These are phyloP conservation scores for Diophrys appendiculata DNA, from an alignment of 73 alveolate genomes.

Conservation along the genomic window DNA sequence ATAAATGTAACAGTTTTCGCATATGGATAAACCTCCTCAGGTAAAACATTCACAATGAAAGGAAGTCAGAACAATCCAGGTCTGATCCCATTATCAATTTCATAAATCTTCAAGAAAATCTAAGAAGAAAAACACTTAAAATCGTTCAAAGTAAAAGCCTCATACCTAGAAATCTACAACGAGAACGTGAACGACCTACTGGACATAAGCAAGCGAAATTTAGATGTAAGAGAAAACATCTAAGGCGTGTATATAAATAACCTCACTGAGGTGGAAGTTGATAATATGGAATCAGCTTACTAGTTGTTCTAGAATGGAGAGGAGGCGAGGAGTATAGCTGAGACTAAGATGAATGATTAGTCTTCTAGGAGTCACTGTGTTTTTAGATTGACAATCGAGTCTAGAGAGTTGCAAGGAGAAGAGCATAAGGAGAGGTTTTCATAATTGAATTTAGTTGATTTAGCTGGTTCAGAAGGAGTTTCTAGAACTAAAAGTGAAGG, in stretches of 20 bases:
- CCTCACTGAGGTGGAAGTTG: slow-evolving; percentile 41
- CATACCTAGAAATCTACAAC: slow-evolving; percentile 71
- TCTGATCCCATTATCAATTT: slow-evolving; percentile 74
- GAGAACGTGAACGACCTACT: slow-evolving; percentile 89
- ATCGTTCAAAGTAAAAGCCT: slow-evolving; percentile 1
- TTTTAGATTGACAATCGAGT: slow-evolving; percentile 65
- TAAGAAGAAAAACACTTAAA: background rate
- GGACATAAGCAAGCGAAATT: slow-evolving; percentile 65
- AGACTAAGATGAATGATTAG: slow-evolving; percentile 78
- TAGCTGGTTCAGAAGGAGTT: slow-evolving; percentile 88
- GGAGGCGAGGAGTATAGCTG: slow-evolving; percentile 76
- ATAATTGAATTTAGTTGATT: slow-evolving; percentile 76
- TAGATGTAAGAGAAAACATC: slow-evolving; percentile 78
- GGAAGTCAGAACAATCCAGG: slow-evolving; percentile 79
- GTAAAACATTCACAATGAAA: slow-evolving; percentile 88
- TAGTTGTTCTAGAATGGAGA: slow-evolving; percentile 75
- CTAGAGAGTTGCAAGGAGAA: slow-evolving; percentile 24
- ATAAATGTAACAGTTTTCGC: slow-evolving; percentile 85
- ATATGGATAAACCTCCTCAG: slow-evolving; percentile 90
- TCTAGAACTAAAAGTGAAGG: slow-evolving; percentile 67
- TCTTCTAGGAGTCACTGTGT: slow-evolving; percentile 81
- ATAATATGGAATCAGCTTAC: slow-evolving; percentile 27
- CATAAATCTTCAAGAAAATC: slow-evolving; percentile 59
- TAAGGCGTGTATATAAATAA: slow-evolving; percentile 70
- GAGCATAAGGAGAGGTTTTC: slow-evolving; percentile 34